Conservation (phyloP, 208 protist genomes). For the Porcisia deanei region DNA sequence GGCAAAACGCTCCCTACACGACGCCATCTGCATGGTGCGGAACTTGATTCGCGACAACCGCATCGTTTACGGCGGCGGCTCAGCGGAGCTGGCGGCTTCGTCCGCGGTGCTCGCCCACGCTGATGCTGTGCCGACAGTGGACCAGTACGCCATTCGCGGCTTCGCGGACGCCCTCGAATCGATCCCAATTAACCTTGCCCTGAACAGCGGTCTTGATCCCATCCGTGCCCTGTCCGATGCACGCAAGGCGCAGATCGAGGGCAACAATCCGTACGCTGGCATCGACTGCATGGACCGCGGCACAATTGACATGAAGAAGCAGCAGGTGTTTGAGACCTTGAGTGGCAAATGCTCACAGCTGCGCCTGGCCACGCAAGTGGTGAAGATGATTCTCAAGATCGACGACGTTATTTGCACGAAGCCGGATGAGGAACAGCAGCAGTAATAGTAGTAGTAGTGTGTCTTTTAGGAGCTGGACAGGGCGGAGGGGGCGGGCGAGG, state of each 20-base stretch:
- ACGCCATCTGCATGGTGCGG: constrained; percentile 99
- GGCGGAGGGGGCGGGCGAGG: background rate
- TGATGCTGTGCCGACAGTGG: constrained; percentile 93
- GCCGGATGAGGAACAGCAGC: constrained; percentile 73
- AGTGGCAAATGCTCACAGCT: constrained; percentile 99
- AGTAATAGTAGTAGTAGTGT: constrained; percentile 8
- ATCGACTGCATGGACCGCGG: constrained; percentile 98
- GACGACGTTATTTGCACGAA: constrained; percentile 98
- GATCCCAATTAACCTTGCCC: constrained; percentile 99
- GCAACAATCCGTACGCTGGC: constrained; percentile 96
- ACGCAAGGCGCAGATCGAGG: constrained; percentile 95
- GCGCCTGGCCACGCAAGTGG: constrained; percentile 99
- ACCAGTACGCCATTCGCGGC: constrained; percentile 99
- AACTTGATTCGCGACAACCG: constrained; percentile 99
- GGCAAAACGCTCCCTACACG: constrained; percentile 99
- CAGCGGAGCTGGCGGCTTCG: constrained; percentile 98
- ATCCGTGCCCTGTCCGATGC: constrained; percentile 97
- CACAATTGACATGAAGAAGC: constrained; percentile 97
- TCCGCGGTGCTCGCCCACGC: constrained; percentile 93
- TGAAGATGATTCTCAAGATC: constrained; percentile 99
- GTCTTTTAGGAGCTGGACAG: background rate
- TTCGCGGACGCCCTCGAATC: constrained; percentile 99
- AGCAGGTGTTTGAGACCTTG: constrained; percentile 99
- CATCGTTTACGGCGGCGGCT: constrained; percentile 99
- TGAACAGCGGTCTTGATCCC: constrained; percentile 98